Percentiles rank a stretch among this genome's conserved stretches.
Conservation (phyloP, 2,329 filamentous ascomycete species). For the Aspergillus flavus region DNA sequence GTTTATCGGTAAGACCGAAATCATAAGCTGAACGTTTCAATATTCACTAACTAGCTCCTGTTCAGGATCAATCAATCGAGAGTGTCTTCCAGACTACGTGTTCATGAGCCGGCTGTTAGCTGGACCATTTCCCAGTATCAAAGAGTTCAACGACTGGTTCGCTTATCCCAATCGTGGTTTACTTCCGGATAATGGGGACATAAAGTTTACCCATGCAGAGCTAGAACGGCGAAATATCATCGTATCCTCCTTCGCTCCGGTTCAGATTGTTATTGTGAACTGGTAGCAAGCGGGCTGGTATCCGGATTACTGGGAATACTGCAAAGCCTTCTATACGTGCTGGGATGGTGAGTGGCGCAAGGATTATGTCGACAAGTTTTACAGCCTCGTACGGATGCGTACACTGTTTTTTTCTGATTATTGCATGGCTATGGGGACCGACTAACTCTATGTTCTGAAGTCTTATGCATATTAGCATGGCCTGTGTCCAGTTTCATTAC, state of each 20-base stretch:
- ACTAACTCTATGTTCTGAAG: too few species aligned
- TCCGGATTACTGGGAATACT: slow-evolving; percentile 39
- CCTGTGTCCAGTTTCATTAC: too few species aligned
- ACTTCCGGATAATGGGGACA: slow-evolving; percentile 3
- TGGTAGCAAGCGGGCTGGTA: slow-evolving; percentile 38
- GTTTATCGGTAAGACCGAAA: slow-evolving; percentile 21
- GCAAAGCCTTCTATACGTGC: slow-evolving; percentile 19
- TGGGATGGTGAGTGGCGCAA: too few species aligned
- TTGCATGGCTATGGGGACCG: too few species aligned
- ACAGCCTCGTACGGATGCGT: too few species aligned
- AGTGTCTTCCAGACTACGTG: neutral
- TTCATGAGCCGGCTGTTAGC: neutral
- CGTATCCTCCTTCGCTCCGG: slow-evolving; percentile 6
- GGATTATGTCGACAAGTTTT: too few species aligned
- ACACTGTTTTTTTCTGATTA: too few species aligned
- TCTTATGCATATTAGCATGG: too few species aligned
- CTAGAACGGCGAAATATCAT: slow-evolving; percentile 10
- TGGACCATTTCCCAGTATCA: slow-evolving; percentile 1
- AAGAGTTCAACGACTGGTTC: slow-evolving; percentile 10
- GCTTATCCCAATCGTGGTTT: slow-evolving; percentile 2
- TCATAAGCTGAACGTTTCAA: neutral
- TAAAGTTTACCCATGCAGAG: slow-evolving; percentile 6
- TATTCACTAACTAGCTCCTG: neutral
- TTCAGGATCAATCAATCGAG: slow-evolving; percentile 4
- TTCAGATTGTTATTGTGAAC: slow-evolving; percentile 30